phyloP scores from a whole-genome alignment of 1,139 yeast species.

The Debaryomycetaceae sp. region DNA sequence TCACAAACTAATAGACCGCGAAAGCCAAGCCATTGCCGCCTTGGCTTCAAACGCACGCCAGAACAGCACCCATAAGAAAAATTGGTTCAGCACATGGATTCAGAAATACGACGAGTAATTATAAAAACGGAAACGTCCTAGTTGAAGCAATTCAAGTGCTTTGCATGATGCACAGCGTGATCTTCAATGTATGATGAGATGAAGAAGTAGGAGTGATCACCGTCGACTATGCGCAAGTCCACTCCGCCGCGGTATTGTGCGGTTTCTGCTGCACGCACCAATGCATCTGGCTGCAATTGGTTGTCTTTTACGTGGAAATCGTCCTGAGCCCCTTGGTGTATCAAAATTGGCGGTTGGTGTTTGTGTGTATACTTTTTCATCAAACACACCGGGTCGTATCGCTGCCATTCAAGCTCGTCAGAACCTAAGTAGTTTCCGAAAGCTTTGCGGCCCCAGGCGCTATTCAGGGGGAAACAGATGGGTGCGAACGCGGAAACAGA shows the following conservation, averaged over 20 bases:
- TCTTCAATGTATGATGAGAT: conserved; percentile 71
- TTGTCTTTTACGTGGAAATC: conserved; percentile 49
- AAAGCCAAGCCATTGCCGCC: conserved; percentile 20
- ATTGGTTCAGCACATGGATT: conserved; percentile 45
- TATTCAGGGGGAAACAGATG: conserved; percentile 62
- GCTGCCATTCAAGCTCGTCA: conserved; percentile 48
- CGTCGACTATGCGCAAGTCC: conserved; percentile 57
- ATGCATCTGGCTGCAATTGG: conserved; percentile 70
- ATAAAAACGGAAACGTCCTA: neutral
- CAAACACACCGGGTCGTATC: conserved; percentile 75
- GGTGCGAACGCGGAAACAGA: conserved; percentile 92
- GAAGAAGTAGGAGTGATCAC: conserved; percentile 87
- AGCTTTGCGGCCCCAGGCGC: conserved; percentile 79
- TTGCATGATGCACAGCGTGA: conserved; percentile 84
- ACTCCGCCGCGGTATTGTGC: conserved; percentile 53
- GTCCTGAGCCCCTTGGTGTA: conserved; percentile 78
- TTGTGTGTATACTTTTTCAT: conserved; percentile 45
- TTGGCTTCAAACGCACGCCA: conserved; percentile 28
- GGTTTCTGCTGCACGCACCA: conserved; percentile 53
- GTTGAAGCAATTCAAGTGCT: conserved; percentile 44
- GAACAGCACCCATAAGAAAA: conserved; percentile 28
- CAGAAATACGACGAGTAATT: conserved; percentile 18
- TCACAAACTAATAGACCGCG: conserved; percentile 15
- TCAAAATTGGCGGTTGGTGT: conserved; percentile 48
- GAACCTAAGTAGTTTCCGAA: conserved; percentile 68